Conservation (phyloP, 176 grass and related monocot genomes). For the Eremochloa ophiuroides region DNA sequence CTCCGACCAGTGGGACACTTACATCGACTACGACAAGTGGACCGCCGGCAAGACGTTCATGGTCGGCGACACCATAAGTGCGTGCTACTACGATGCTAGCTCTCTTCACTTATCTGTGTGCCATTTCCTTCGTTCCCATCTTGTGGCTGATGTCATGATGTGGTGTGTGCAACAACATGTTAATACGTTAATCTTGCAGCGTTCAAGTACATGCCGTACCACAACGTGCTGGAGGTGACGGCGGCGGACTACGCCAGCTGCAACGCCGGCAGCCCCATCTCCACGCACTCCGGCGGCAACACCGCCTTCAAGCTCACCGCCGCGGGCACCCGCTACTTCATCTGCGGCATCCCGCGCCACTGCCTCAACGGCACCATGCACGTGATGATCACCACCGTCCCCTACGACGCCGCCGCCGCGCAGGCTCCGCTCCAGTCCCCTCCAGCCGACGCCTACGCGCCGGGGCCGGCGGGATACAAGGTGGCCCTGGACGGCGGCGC, state of each 20-base stretch:
- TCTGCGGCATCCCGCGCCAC: constrained; percentile 68
- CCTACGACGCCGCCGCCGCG: constrained; percentile 4
- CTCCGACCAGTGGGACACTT: constrained; percentile 52
- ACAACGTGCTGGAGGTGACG: constrained; percentile 71
- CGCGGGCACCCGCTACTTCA: constrained; percentile 66
- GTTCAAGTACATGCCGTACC: constrained; percentile 51
- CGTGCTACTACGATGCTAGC: not conserved
- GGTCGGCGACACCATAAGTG: constrained; percentile 64
- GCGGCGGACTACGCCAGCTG: constrained; percentile 45
- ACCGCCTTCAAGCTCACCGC: constrained; percentile 45
- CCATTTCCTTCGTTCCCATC: not conserved
- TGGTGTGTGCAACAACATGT: no score
- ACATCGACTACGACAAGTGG: constrained; percentile 55
- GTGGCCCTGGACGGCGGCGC: not conserved
- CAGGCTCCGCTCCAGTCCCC: not conserved
- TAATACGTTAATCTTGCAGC: constrained; percentile 20
- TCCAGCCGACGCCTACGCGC: constrained; percentile 16
- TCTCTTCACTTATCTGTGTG: not conserved
- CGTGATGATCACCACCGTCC: constrained; percentile 43
- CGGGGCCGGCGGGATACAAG: not conserved
- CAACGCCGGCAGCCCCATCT: constrained; percentile 13
- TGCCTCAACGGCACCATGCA: constrained; percentile 70
- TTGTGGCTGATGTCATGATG: not conserved
- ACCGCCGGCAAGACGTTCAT: constrained; percentile 34
- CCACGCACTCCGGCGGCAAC: constrained; percentile 38